Conservation (phyloP, 2,329 filamentous ascomycete genomes). For the Stachybotrys chlorohalonatus region DNA sequence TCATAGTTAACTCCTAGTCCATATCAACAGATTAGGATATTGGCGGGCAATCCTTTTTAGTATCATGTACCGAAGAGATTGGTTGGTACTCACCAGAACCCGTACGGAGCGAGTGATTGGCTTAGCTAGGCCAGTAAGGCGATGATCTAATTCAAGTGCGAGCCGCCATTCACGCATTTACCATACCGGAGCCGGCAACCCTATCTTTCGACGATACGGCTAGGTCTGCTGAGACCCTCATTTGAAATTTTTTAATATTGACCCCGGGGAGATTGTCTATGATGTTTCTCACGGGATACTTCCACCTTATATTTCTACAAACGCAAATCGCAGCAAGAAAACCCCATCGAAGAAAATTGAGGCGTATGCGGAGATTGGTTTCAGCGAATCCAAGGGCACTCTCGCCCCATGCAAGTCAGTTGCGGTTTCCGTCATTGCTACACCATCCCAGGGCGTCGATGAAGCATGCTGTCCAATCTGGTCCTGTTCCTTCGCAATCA, state of each 20-base stretch:
- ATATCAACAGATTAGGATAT: no score
- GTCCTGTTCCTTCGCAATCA: conserved; percentile 29
- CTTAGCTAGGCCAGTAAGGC: conserved; percentile 41
- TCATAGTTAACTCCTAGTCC: no score
- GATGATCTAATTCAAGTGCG: conserved; percentile 28
- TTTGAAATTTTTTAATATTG: conserved; percentile 42
- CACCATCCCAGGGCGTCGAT: conserved; percentile 16
- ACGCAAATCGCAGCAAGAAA: conserved; percentile 11
- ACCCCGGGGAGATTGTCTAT: conserved; percentile 34
- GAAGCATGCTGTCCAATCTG: conserved; percentile 25
- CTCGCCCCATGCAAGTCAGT: conserved; percentile 14
- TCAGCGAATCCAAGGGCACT: conserved; percentile 27
- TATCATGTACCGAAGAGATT: no score
- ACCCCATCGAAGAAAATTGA: conserved; percentile 4
- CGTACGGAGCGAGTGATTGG: conserved; percentile 17
- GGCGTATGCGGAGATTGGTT: conserved; percentile 14
- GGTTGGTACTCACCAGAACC: neutral
- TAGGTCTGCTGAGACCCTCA: conserved; percentile 31
- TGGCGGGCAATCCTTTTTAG: no score
- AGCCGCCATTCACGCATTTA: conserved; percentile 41
- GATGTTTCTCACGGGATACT: conserved; percentile 25
- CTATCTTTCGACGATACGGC: conserved; percentile 50
- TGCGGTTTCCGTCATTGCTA: conserved; percentile 19
- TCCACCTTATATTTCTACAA: conserved; percentile 7
- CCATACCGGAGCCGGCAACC: conserved; percentile 37